Percentiles rank a stretch among this genome's conserved stretches.
phyloP scores from a whole-genome alignment of 2,329 filamentous ascomycete genomes.

The Ascochyta viciae-villosae region DNA sequence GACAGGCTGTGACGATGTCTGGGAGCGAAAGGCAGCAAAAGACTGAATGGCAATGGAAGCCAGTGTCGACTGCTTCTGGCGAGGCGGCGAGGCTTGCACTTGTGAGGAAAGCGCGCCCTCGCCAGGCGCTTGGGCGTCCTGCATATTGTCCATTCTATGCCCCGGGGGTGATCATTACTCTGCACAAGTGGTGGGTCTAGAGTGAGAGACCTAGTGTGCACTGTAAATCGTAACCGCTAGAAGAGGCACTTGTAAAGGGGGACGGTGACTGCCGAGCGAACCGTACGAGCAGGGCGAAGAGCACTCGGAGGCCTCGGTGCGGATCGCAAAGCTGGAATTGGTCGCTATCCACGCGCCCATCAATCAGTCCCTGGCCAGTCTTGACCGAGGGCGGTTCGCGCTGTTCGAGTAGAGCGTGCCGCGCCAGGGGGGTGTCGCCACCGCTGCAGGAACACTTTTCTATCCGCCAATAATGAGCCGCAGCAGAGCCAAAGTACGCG shows the following conservation, averaged over 20 bases:
- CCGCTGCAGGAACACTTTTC: constrained; percentile 36
- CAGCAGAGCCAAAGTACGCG: background rate
- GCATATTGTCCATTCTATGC: constrained; percentile 41
- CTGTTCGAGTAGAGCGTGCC: constrained; percentile 30
- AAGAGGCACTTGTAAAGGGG: constrained; percentile 39
- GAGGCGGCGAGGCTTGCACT: constrained; percentile 34
- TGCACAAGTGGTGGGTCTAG: constrained; percentile 45
- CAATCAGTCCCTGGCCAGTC: constrained; percentile 10
- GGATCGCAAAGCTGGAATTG: constrained; percentile 42
- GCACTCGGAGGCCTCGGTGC: constrained; percentile 32
- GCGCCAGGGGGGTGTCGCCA: constrained; percentile 25
- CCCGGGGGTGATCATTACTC: constrained; percentile 39
- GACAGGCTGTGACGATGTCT: constrained; percentile 51
- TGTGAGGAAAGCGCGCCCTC: constrained; percentile 31
- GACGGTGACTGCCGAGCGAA: constrained; percentile 31
- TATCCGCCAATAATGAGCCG: constrained; percentile 21
- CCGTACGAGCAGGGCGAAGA: constrained; percentile 33
- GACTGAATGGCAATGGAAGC: constrained; percentile 52
- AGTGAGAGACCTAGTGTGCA: constrained; percentile 27
- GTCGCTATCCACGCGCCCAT: constrained; percentile 32
- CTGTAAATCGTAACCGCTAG: constrained; percentile 28
- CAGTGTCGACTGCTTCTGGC: constrained; percentile 46
- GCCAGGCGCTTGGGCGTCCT: constrained; percentile 37
- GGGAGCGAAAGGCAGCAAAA: constrained; percentile 54
- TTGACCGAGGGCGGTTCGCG: constrained; percentile 31